phyloP scores from a whole-genome alignment of 345 rosid genomes.

The Firmiana major region DNA sequence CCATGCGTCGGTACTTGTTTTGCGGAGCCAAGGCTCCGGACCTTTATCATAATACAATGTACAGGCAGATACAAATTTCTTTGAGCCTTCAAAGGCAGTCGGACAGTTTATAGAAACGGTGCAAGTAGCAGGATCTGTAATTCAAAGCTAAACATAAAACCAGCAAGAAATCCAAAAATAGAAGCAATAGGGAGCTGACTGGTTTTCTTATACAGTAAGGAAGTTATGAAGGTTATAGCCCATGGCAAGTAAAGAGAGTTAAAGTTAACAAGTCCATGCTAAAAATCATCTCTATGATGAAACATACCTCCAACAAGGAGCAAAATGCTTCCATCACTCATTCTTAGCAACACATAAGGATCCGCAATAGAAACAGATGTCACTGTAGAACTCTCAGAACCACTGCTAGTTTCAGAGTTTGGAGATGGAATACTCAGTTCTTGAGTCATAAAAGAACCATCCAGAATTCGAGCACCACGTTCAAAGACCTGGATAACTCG shows the following conservation, averaged over 20 bases:
- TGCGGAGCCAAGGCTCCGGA: slow-evolving; percentile 93
- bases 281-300: not conserved
- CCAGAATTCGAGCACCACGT: slow-evolving; percentile 88
- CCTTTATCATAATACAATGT: slow-evolving; percentile 93
- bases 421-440: slow-evolving; percentile 72
- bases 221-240: not conserved
- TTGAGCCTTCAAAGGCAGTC: slow-evolving; percentile 59
- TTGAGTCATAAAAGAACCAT: slow-evolving; percentile 96
- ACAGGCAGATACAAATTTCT: slow-evolving; percentile 70
- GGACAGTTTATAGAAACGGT: slow-evolving; percentile 68
- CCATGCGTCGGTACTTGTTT: slow-evolving; percentile 97
- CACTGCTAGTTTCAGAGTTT: slow-evolving; percentile 62
- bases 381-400: slow-evolving; percentile 65
- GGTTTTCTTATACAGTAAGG: not conserved
- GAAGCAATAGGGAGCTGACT: slow-evolving; percentile 1
- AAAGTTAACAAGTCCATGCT: not conserved
- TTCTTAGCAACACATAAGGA: slow-evolving; percentile 81
- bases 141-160: slow-evolving; percentile 25
- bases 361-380: slow-evolving; percentile 88
- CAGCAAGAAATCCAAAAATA: slow-evolving; percentile 17
- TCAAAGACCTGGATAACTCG: slow-evolving; percentile 92
- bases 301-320: slow-evolving; percentile 88
- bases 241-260: slow-evolving; percentile 7
- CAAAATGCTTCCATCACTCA: slow-evolving; percentile 85
- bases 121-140: slow-evolving; percentile 85